Conservation (phyloP, 1,284 basidiomycete species). For the Salmacisia buchloeana region DNA sequence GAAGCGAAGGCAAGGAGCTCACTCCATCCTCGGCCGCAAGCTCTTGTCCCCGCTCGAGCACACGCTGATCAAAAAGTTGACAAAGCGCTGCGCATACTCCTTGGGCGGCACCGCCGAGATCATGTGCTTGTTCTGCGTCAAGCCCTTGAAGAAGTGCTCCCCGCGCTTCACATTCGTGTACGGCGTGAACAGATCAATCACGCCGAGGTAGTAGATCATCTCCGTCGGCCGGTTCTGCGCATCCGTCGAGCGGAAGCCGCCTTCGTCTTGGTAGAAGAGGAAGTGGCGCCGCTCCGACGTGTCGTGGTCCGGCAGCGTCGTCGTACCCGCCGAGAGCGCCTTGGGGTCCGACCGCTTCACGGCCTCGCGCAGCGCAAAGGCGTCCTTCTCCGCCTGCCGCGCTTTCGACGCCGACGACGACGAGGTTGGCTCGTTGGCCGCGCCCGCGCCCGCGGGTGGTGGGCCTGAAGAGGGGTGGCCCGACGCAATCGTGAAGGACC, state of each 20-base stretch:
- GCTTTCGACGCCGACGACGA: slow-evolving; percentile 8
- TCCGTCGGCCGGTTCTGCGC: slow-evolving; percentile 70
- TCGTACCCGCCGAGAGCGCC: slow-evolving; percentile 60
- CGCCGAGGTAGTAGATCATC: slow-evolving; percentile 73
- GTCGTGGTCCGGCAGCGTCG: slow-evolving; percentile 64
- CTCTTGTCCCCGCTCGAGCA: slow-evolving; percentile 6
- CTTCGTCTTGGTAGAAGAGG: slow-evolving; percentile 94
- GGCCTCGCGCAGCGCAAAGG: slow-evolving; percentile 57
- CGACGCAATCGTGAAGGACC: not conserved
- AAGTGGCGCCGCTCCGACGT: slow-evolving; percentile 73
- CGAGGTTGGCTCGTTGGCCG: not conserved
- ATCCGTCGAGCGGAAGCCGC: slow-evolving; percentile 82
- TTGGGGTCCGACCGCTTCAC: slow-evolving; percentile 77
- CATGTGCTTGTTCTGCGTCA: slow-evolving; percentile 54
- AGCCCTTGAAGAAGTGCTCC: slow-evolving; percentile 87
- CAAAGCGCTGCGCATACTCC: slow-evolving; percentile 43
- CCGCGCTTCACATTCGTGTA: slow-evolving; percentile 72
- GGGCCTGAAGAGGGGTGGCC: not conserved
- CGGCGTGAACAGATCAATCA: slow-evolving; percentile 61
- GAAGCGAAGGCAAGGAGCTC: not conserved
- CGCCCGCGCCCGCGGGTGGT: not conserved
- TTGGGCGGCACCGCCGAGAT: slow-evolving; percentile 44
- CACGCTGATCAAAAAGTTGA: slow-evolving; percentile 28
- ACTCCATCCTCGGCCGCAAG: slow-evolving; percentile 9
- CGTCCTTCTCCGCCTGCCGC: slow-evolving; percentile 56